Evolutionary conservation across 768 basidiomycete species (phyloP).

Genomic region (Ephemerocybe angulata): DNA sequence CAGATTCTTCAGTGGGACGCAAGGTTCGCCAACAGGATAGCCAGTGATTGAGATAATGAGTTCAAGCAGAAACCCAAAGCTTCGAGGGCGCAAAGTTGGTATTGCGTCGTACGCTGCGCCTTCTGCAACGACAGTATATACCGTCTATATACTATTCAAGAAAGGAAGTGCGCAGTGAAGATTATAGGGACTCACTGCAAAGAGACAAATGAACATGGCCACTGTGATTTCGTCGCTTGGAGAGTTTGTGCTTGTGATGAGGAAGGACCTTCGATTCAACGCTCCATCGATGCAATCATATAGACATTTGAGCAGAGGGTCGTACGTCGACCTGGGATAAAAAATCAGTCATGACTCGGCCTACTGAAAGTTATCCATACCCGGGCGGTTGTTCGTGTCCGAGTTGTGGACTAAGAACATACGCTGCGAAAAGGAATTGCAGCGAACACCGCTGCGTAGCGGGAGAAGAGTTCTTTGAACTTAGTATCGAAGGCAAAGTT

Average conservation of each 20-base stretch:
- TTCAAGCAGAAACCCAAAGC: constrained; percentile 38
- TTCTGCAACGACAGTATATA: neutral
- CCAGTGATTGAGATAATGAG: constrained; percentile 41
- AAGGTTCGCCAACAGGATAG: constrained; percentile 14
- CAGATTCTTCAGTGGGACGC: constrained; percentile 13
- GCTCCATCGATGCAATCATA: constrained; percentile 12
- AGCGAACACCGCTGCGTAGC: constrained; percentile 3
- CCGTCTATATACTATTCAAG: neutral
- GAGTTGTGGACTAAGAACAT: neutral
- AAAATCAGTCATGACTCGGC: neutral
- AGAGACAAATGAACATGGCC: constrained; percentile 41
- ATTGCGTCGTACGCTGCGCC: neutral
- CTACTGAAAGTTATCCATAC: neutral
- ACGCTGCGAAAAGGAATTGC: neutral
- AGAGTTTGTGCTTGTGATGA: constrained; percentile 4
- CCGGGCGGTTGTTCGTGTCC: neutral
- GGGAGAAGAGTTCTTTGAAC: neutral
- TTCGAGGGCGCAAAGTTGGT: constrained; percentile 44
- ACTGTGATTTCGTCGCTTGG: constrained; percentile 23
- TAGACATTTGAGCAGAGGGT: constrained; percentile 16
- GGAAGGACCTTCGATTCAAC: constrained; percentile 5
- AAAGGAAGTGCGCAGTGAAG: neutral
- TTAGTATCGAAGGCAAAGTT: neutral
- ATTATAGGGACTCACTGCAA: constrained; percentile 7
- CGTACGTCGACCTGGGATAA: neutral